phyloP scores from a whole-genome alignment of 2,329 filamentous ascomycete species.

The Penicillium sp. region DNA sequence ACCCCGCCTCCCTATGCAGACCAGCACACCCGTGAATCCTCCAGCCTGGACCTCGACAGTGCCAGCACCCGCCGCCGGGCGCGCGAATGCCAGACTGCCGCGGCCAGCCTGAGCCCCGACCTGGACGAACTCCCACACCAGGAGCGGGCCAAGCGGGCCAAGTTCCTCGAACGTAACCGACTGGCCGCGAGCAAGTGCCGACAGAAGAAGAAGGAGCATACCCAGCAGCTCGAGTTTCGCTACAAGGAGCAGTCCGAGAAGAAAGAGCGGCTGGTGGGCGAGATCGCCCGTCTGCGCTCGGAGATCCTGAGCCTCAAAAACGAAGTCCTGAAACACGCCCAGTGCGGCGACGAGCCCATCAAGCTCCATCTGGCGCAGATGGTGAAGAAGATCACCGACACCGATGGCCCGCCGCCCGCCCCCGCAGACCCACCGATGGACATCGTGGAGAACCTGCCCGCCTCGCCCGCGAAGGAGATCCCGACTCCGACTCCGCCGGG shows the following conservation, averaged over 20 bases:
- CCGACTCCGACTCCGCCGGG: conserved; percentile 6
- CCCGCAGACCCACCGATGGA: conserved; percentile 7
- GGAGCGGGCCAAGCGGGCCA: conserved; percentile 47
- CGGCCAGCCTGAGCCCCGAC: conserved; percentile 24
- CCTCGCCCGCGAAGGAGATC: not conserved
- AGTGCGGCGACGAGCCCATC: conserved; percentile 40
- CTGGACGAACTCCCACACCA: conserved; percentile 25
- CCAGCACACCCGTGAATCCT: conserved; percentile 15
- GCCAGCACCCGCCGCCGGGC: conserved; percentile 18
- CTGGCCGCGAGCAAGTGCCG: conserved; percentile 60
- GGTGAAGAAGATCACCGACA: conserved; percentile 38
- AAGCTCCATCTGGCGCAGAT: conserved; percentile 38
- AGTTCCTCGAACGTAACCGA: conserved; percentile 58
- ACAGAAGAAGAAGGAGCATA: conserved; percentile 61
- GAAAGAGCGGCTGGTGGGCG: conserved; percentile 30
- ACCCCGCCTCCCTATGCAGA: conserved; percentile 39
- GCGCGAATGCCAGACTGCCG: conserved; percentile 15
- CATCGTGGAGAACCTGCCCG: conserved; percentile 8
- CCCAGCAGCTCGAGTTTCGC: conserved; percentile 48
- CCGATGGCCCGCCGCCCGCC: conserved; percentile 15
- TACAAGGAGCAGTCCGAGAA: conserved; percentile 38
- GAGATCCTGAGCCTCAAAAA: conserved; percentile 42
- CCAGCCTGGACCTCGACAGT: conserved; percentile 18
- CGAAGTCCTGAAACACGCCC: conserved; percentile 40
- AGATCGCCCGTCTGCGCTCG: conserved; percentile 36